phyloP scores from a whole-genome alignment of 2,329 filamentous ascomycete species.

The Fusarium sp. region DNA sequence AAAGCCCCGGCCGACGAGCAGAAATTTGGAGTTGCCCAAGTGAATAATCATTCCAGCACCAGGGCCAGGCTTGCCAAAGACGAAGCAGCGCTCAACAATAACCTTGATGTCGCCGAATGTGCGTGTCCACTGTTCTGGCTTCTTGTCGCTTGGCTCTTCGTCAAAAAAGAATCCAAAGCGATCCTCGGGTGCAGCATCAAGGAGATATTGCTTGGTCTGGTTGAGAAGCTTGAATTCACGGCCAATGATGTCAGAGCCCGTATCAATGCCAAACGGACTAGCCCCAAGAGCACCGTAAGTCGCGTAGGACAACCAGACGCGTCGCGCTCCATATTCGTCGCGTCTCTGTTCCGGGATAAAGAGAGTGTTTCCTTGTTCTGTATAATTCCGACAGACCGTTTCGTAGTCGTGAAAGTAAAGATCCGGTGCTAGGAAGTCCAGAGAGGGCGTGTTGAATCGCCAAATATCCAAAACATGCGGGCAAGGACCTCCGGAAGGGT shows the following conservation, averaged over 20 bases:
- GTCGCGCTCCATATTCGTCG: constrained; percentile 56
- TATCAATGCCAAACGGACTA: constrained; percentile 54
- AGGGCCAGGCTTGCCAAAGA: constrained; percentile 53
- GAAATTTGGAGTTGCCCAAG: constrained; percentile 48
- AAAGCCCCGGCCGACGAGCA: constrained; percentile 52
- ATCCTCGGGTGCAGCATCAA: constrained; percentile 46
- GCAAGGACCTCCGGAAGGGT: constrained; percentile 51
- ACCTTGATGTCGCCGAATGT: constrained; percentile 49
- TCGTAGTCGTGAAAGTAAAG: constrained; percentile 61
- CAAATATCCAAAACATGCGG: constrained; percentile 53
- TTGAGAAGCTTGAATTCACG: constrained; percentile 48
- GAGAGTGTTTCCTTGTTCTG: constrained; percentile 55
- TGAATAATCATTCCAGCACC: constrained; percentile 54
- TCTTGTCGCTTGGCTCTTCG: constrained; percentile 41
- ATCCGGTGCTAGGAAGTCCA: constrained; percentile 60
- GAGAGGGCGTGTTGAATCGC: constrained; percentile 51
- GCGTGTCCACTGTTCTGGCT: constrained; percentile 42
- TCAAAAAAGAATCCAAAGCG: constrained; percentile 54
- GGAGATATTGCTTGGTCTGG: constrained; percentile 43
- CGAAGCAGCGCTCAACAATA: constrained; percentile 52
- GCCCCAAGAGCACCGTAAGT: constrained; percentile 53
- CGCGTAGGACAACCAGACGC: constrained; percentile 56
- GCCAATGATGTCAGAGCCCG: constrained; percentile 45
- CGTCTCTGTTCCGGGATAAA: constrained; percentile 64
- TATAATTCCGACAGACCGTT: constrained; percentile 55